These are phyloP conservation scores for Tolypocladium inflatum DNA, from an alignment of 2,329 filamentous ascomycete genomes.

Conservation along the genomic window DNA sequence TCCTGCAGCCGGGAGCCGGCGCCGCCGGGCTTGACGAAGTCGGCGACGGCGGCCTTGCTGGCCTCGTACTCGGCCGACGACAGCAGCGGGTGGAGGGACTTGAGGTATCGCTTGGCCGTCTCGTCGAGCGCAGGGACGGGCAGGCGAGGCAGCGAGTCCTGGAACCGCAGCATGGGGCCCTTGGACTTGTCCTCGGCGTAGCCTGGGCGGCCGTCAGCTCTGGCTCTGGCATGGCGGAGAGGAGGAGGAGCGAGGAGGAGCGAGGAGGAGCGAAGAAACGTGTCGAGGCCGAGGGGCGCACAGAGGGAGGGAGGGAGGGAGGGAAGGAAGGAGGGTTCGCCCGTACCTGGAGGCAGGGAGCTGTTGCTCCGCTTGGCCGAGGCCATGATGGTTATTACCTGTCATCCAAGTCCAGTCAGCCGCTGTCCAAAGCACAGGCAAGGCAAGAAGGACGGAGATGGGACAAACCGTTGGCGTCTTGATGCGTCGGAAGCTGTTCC, in stretches of 20 bases:
- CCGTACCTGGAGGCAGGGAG: slow-evolving; percentile 43
- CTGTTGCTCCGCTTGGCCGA: slow-evolving; percentile 45
- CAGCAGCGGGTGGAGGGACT: slow-evolving; percentile 67
- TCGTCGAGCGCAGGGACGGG: slow-evolving; percentile 77
- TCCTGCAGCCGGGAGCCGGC: slow-evolving; percentile 78
- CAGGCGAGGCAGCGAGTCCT: slow-evolving; percentile 72
- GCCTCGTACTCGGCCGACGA: slow-evolving; percentile 57
- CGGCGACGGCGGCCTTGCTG: slow-evolving; percentile 75
- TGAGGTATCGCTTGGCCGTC: slow-evolving; percentile 71
- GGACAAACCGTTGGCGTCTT: slow-evolving; percentile 11
- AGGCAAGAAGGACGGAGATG: neutral
- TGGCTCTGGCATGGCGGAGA: neutral
- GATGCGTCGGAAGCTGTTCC: slow-evolving; percentile 22
- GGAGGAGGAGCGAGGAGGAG: neutral
- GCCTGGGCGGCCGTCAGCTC: slow-evolving; percentile 33
- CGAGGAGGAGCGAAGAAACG: neutral
- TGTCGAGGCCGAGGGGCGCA: neutral
- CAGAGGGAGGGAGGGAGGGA: neutral
- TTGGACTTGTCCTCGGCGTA: slow-evolving; percentile 75
- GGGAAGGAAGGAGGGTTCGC: neutral
- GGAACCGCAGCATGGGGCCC: slow-evolving; percentile 73
- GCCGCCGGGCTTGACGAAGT: slow-evolving; percentile 82
- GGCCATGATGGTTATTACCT: slow-evolving; percentile 39
- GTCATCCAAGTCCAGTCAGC: neutral
- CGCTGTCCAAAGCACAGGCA: neutral